Evolutionary conservation across 768 basidiomycete genomes (phyloP), one percentile per base, ranked within the genome.

Genomic region (Calocybe indica): DNA sequence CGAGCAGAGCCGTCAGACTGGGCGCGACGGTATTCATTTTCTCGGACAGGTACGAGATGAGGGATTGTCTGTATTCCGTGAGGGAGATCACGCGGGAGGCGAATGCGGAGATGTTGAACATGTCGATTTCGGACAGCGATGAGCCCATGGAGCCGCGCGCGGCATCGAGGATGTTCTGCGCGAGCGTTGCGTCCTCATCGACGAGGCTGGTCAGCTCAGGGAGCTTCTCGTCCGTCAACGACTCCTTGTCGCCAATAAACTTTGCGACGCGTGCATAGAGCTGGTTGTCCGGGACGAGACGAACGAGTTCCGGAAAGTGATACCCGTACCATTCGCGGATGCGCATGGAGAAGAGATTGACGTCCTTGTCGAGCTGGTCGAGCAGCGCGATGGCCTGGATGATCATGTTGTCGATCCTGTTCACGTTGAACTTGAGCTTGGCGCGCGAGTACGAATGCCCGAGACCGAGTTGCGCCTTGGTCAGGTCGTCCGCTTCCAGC

Each of bases 301-400:
- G 85, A 70, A 95, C 79, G 56, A 97, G 87, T 69, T 98, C 95
- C 35, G 95, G 95, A 76, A 96, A 98, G 66, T 97, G 95, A 72
- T 94, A 97, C 6, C 95, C 95, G 65, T 98, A 98, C 95, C 95
- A 98, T 65, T 98, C 95, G 58, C 95, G 79, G 43, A 96, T 84
- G 32, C 95, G 89, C 95, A 98, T 98, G 13, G 93, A 88, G 65
- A 98, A 97, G 30, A 94, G 82, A 73, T 98, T 98, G 67, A 97
- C 92, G 66, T 98, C 95, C 75, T 97, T 98, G 79, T 98, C 95
- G 60, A 97, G 86, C 61, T 97, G 94, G 71, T 98, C 95, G 58
- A 96, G 88, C 49, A 97, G 84, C 5, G 94, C 90, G 63, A 98
- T 97, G 50, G 95, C 95, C 69, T 97, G 95, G 58, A 98, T 98